A percentile compares a stretch with the other conserved stretches of the same genome.
Evolutionary conservation across 2,329 filamentous ascomycete genomes (phyloP).

Genomic region (Xylaria sp.): DNA sequence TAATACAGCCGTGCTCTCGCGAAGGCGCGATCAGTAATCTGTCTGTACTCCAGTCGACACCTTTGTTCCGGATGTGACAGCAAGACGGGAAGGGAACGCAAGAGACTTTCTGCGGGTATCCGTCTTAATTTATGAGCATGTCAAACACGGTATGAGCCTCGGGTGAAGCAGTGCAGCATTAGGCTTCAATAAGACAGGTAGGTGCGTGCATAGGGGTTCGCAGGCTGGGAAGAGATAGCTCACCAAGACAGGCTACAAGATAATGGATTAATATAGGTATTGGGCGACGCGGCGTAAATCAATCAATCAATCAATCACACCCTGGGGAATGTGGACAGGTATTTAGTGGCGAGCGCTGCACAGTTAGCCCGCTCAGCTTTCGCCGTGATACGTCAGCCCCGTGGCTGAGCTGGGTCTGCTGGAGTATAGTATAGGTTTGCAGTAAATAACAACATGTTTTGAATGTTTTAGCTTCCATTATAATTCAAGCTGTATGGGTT

Average conservation of each 20-base stretch:
- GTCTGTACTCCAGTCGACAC: background rate
- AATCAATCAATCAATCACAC: background rate
- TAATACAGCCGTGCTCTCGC: background rate
- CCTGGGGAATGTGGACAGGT: background rate
- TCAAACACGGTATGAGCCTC: background rate
- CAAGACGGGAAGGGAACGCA: background rate
- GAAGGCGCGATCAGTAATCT: background rate
- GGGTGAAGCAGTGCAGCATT: background rate
- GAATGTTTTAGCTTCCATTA: too few relatives aligned
- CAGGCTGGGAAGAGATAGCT: slow-evolving; percentile 1
- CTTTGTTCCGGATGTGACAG: background rate
- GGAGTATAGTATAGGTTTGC: background rate
- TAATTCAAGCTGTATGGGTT: too few relatives aligned
- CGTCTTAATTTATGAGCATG: background rate
- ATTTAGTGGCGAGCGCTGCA: background rate
- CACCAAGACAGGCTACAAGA: slow-evolving; percentile 7
- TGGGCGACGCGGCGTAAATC: slow-evolving; percentile 17
- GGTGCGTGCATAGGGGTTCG: background rate
- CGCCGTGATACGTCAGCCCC: background rate
- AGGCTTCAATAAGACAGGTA: slow-evolving; percentile 12
- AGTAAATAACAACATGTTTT: background rate
- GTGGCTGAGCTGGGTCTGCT: background rate
- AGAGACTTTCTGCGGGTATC: background rate
- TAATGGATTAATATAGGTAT: background rate
- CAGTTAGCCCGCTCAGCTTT: background rate